These are phyloP conservation scores for Casuarina glauca DNA, from an alignment of 306 rosid species.

Conservation along the genomic window DNA sequence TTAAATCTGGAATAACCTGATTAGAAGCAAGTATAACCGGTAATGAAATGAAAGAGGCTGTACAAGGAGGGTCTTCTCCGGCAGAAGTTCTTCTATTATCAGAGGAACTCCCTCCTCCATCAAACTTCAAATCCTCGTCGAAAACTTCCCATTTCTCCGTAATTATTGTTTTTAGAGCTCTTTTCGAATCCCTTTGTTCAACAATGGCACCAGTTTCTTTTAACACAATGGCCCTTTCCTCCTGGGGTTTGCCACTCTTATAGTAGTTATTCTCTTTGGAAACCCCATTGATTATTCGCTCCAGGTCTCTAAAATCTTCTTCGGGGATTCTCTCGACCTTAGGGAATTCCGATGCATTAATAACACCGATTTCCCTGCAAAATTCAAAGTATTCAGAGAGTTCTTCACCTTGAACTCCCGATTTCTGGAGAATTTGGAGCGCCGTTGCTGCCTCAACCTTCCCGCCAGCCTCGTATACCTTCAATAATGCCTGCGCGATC, in stretches of 20 bases:
- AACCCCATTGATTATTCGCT: constrained; percentile 43
- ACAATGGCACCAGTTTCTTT: constrained; percentile 2
- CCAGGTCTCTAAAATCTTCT: constrained; percentile 60
- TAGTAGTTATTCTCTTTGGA: constrained; percentile 9
- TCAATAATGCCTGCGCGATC: constrained; percentile 47
- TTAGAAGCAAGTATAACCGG: constrained; percentile 25
- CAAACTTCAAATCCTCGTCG: constrained; percentile 43
- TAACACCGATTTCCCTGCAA: constrained; percentile 64
- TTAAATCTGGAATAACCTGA: constrained; percentile 68
- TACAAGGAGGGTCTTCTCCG: constrained; percentile 34
- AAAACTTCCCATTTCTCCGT: constrained; percentile 85
- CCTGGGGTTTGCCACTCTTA: background rate
- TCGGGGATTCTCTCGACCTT: constrained; percentile 50
- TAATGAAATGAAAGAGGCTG: constrained; percentile 31
- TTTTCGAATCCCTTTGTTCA: constrained; percentile 12
- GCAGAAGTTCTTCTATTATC: constrained; percentile 12
- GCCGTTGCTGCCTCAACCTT: constrained; percentile 52
- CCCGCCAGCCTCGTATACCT: constrained; percentile 45
- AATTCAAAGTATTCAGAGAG: constrained; percentile 45
- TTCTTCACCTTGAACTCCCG: constrained; percentile 49
- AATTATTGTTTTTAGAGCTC: constrained; percentile 53
- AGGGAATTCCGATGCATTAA: constrained; percentile 62
- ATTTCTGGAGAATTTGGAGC: constrained; percentile 53
- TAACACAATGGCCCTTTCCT: constrained; percentile 29
- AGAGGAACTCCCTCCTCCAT: constrained; percentile 3